Conservation (phyloP, 2,329 filamentous ascomycete species). For the Microcyclosporella mali region DNA sequence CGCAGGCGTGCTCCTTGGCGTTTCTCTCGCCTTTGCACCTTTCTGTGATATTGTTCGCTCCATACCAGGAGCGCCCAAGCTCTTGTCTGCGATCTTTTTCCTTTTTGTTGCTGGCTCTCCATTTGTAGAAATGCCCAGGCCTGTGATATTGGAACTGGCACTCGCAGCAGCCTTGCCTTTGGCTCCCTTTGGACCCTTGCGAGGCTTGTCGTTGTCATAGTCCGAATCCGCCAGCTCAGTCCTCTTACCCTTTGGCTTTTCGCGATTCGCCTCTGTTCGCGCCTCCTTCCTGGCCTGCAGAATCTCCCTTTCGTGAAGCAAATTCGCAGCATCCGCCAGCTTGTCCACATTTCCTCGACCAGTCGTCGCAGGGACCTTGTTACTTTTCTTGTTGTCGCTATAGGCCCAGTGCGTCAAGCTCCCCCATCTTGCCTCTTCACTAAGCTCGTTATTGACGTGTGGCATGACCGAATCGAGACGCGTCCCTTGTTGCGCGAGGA, state of each 20-base stretch:
- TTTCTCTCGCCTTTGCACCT: conserved; percentile 42
- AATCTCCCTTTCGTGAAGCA: conserved; percentile 73
- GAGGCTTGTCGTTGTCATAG: conserved; percentile 68
- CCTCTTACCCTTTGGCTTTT: conserved; percentile 64
- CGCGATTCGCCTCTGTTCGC: conserved; percentile 57
- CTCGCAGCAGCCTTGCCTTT: conserved; percentile 60
- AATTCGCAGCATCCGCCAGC: conserved; percentile 61
- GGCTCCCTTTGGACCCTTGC: conserved; percentile 55
- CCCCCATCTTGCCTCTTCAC: conserved; percentile 87
- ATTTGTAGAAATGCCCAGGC: conserved; percentile 59
- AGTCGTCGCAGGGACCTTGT: conserved; percentile 53
- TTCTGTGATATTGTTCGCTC: conserved; percentile 61
- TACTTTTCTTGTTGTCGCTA: conserved; percentile 64
- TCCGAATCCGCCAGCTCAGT: conserved; percentile 63
- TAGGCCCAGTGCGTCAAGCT: conserved; percentile 95
- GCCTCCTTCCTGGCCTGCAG: conserved; percentile 75
- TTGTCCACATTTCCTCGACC: conserved; percentile 44
- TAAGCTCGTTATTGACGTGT: conserved; percentile 81
- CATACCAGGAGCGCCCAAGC: conserved; percentile 43
- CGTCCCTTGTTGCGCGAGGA: conserved; percentile 73
- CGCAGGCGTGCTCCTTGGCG: conserved; percentile 62
- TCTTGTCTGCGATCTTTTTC: conserved; percentile 76
- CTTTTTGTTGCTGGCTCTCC: conserved; percentile 63
- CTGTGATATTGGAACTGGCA: conserved; percentile 32
- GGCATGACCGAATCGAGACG: conserved; percentile 85